phyloP scores from a whole-genome alignment of 352 stramenopile species.

The Phytophthora pini region DNA sequence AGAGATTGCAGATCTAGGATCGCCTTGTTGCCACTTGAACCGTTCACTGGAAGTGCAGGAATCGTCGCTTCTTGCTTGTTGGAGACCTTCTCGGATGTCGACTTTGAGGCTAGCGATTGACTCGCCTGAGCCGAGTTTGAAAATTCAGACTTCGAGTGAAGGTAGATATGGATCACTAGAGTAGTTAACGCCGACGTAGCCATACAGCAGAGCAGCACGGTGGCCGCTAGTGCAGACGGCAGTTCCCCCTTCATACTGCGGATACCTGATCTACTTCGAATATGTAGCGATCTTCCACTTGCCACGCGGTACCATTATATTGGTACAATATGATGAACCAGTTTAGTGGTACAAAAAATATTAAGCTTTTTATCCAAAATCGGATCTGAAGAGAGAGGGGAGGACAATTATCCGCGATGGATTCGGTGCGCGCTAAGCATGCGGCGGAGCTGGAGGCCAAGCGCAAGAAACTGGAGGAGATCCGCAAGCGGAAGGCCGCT shows the following conservation, averaged over 20 bases:
- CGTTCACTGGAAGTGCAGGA: not conserved
- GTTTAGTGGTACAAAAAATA: no score
- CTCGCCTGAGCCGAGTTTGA: not conserved
- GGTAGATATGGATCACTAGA: slow-evolving; percentile 47
- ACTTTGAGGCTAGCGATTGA: slow-evolving; percentile 8
- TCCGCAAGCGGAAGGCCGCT: slow-evolving; percentile 83
- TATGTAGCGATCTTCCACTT: slow-evolving; percentile 16
- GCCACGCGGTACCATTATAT: not conserved
- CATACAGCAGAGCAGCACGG: slow-evolving; percentile 54
- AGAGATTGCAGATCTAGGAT: slow-evolving; percentile 44
- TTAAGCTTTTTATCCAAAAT: not conserved
- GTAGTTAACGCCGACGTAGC: slow-evolving; percentile 47
- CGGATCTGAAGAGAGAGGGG: slow-evolving; percentile 12
- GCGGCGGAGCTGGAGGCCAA: slow-evolving; percentile 89
- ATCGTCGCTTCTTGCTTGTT: slow-evolving; percentile 2
- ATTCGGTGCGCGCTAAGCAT: slow-evolving; percentile 83
- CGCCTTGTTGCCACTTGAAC: not conserved
- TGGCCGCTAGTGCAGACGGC: slow-evolving; percentile 23
- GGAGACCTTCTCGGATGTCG: not conserved
- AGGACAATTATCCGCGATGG: slow-evolving; percentile 35
- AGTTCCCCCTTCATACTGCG: not conserved
- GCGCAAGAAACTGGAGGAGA: slow-evolving; percentile 91
- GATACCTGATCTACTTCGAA: not conserved
- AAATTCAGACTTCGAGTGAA: slow-evolving; percentile 18
- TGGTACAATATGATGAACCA: not conserved